Percentiles rank a stretch among this genome's conserved stretches.
Evolutionary conservation across 1,284 basidiomycete species (phyloP).

Genomic region (Apiotrichum brassicae): DNA sequence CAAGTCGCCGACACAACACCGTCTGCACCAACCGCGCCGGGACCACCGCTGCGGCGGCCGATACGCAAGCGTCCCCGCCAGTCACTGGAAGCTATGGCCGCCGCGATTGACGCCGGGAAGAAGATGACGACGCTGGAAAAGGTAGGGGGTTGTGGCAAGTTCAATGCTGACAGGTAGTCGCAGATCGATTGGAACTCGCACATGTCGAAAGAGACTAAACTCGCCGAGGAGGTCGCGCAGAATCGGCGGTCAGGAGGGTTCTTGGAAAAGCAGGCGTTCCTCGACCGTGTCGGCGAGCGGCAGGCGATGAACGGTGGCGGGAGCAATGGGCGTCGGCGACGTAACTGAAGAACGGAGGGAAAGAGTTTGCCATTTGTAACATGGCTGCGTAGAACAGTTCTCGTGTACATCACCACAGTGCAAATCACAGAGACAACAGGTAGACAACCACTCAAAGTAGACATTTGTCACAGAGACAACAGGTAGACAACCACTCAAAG

Average conservation of each 20-base stretch:
- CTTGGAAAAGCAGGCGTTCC: constrained; percentile 41
- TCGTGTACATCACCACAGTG: too few relatives aligned
- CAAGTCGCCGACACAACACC: neutral
- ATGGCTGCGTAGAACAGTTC: too few relatives aligned
- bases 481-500: too few relatives aligned
- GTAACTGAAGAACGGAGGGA: too few relatives aligned
- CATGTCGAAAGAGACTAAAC: constrained; percentile 19
- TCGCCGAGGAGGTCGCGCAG: constrained; percentile 36
- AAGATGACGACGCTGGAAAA: constrained; percentile 48
- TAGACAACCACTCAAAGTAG: too few relatives aligned
- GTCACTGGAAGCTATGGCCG: constrained; percentile 43
- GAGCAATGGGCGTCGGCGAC: neutral
- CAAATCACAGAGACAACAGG: too few relatives aligned
- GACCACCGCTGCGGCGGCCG: constrained; percentile 12
- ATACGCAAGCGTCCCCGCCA: constrained; percentile 39
- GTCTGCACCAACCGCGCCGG: constrained; percentile 1
- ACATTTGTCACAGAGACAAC: neutral
- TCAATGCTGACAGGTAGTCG: constrained; percentile 24
- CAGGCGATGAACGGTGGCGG: neutral
- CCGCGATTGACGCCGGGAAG: constrained; percentile 40
- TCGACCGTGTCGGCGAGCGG: constrained; percentile 41
- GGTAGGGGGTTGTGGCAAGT: constrained; percentile 22
- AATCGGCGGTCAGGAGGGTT: constrained; percentile 40
- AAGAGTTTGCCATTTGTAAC: too few relatives aligned
- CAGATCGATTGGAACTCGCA: constrained; percentile 45